These are phyloP conservation scores for Calonectria pseudoturangicola DNA, from an alignment of 2,329 filamentous ascomycete genomes.

Conservation along the genomic window DNA sequence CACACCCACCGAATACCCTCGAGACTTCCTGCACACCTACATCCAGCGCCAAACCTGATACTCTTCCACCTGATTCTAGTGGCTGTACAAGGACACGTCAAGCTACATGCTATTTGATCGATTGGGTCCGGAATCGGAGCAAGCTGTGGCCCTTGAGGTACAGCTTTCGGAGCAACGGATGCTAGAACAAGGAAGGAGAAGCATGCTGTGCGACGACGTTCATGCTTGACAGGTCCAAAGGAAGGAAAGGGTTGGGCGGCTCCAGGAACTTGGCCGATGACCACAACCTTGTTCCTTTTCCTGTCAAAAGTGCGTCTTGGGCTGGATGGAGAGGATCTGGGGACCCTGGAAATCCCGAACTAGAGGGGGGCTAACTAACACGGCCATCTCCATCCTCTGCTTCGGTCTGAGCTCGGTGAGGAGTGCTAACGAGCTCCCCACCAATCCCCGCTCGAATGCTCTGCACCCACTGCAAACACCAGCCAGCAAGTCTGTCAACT, in stretches of 20 bases:
- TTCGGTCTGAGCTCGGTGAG: conserved; percentile 24
- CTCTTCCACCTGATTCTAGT: not conserved
- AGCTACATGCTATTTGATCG: no score
- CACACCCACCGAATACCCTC: no score
- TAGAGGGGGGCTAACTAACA: not conserved
- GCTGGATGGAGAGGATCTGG: not conserved
- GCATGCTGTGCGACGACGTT: conserved; percentile 3
- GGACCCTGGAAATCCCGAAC: conserved; percentile 25
- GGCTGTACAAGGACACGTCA: not conserved
- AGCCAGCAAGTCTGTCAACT: not conserved
- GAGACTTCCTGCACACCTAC: no score
- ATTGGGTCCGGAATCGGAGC: conserved; percentile 11
- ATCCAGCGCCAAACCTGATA: not conserved
- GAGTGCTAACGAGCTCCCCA: not conserved
- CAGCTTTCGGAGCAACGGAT: not conserved
- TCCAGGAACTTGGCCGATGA: conserved; percentile 32
- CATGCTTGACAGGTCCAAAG: conserved; percentile 5
- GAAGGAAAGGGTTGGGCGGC: not conserved
- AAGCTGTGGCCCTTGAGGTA: not conserved
- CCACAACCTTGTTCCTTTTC: not conserved
- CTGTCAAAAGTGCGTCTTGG: not conserved
- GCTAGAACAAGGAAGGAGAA: conserved; percentile 2
- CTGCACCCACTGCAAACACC: conserved; percentile 5
- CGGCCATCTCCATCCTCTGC: not conserved
- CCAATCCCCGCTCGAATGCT: not conserved